Base-by-base conservation (phyloP, 1,284 basidiomycete species). In the Entoloma clypeatum region DNA sequence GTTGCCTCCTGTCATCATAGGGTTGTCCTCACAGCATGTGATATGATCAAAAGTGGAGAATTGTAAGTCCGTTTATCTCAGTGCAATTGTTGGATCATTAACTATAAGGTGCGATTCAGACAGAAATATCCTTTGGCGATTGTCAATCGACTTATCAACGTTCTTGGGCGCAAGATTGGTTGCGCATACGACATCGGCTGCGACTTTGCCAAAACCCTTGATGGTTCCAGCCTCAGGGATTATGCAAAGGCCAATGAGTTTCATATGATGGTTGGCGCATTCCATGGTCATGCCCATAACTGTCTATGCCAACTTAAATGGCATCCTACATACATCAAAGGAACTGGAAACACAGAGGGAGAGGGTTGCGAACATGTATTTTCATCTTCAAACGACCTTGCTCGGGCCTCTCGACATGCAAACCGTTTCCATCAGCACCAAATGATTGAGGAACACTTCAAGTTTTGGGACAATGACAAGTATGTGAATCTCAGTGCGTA, bases 271-370 rank as follows among this genome's bases (percentile, higher is more conserved):
- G 57, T 64, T 4, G 57, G 54, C 1, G 45, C 59, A 0, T 67
- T 67, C 14, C 66, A 67, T 44, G 63, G 65, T 1, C 58, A 63
- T 41, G 55, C 59, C 0, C 65, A 68, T 46, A 60, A 64, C 25
- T 49, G 58, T 2, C 6, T 29, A 0, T 67, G 65, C 43, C 65
- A 67, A 39, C 38, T 65, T 0, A 5, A 39, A 0, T 61, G 48
- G 46, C 63, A 64, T 35, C 62, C 61, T 0, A 36, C 60, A 2
- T 62, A 62, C 35, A 44, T 52, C 3, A 41, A 52, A 5, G 61
- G 63, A 0, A 43, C 53, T 1, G 63, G 65, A 0, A 54, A 61
- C 11, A 59, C 61, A 28, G 60, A 64, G 27, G 51, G 63, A 7
- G 63, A 65, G 35, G 53, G 47, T 0, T 61, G 59, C 33, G 59